Base-by-base conservation (phyloP, 805 yeast species). In the Ascoidea asiatica region DNA sequence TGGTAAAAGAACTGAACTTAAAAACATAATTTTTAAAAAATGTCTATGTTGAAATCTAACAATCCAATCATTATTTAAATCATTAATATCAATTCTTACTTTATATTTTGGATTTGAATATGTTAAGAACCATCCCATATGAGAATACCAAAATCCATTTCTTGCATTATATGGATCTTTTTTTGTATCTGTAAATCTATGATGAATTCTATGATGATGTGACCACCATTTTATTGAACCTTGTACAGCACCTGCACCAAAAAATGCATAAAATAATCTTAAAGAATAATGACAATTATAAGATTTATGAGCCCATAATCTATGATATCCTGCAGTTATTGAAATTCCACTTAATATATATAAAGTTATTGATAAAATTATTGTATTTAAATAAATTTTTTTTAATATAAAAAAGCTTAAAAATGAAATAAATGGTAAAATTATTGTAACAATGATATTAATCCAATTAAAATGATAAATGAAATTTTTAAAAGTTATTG, bases 181-280 rank as follows among this genome's bases (percentile, higher is more conserved):
- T 46, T 61, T 57, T 21, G 92, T 84, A 63, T 84, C 94, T 4
- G 92, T 83, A 64, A 81, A 84, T 67, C 94, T 73, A 65, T 84
- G 94, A 61, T 84, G 94, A 46, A 83, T 72, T 73, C 94, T 75
- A 64, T 84, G 94, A 43, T 82, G 73, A 60, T 83, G 92, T 41
- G 81, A 76, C 94, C 94, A 84, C 92, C 92, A 83, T 62, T 83
- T 83, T 61, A 83, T 78, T 38, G 90, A 81, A 52, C 94, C 94
- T 61, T 83, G 88, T 42, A 83, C 78, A 45, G 88, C 77, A 39
- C 88, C 83, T 33, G 90, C 86, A 50, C 94, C 94, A 55, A 83
- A 83, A 21, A 81, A 61, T 5, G 90, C 94, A 57, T 64, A 81
- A 52, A 80, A 75, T 39, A 81, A 56, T 52, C 77, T 72, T 39